Conservation (phyloP, 176 grass and related monocot species). For the barley (Hordeum vulgare) region DNA sequence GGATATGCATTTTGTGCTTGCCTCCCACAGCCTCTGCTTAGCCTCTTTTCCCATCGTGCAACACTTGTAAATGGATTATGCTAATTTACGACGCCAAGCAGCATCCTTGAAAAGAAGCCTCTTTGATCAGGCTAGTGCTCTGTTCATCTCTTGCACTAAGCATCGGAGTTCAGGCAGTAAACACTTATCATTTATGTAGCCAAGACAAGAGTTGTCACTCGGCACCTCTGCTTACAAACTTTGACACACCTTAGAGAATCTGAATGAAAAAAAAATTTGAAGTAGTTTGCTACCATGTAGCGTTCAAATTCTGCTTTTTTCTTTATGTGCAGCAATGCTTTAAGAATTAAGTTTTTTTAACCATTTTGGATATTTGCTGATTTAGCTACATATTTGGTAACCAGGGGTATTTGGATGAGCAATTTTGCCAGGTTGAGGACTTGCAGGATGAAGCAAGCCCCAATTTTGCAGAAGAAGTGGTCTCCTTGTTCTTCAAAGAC, state of each 20-base stretch:
- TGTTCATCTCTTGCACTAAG: conserved; percentile 4
- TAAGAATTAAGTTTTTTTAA: not conserved
- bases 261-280: conserved; percentile 15
- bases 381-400: conserved; percentile 17
- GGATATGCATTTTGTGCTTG: conserved; percentile 15
- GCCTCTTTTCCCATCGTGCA: conserved; percentile 13
- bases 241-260: conserved; percentile 1
- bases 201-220: not conserved
- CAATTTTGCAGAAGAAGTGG: conserved; percentile 90
- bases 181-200: not conserved
- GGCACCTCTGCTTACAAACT: not conserved
- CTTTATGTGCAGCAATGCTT: not conserved
- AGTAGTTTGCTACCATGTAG: not conserved
- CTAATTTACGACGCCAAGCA: conserved; percentile 56
- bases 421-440: conserved; percentile 88
- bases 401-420: conserved; percentile 85
- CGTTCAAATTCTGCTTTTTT: not conserved
- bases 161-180: not conserved
- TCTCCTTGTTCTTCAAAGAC: conserved; percentile 79
- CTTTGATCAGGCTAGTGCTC: conserved; percentile 71
- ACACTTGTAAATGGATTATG: conserved; percentile 57
- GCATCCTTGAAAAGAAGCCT: conserved; percentile 62
- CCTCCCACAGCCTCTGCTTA: conserved; percentile 15
- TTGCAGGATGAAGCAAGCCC: conserved; percentile 88
- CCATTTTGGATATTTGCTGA: not conserved